A percentile compares a stretch with the other conserved stretches of the same genome.
Evolutionary conservation across 1,284 basidiomycete genomes (phyloP).

Genomic region (Waitea zeae): DNA sequence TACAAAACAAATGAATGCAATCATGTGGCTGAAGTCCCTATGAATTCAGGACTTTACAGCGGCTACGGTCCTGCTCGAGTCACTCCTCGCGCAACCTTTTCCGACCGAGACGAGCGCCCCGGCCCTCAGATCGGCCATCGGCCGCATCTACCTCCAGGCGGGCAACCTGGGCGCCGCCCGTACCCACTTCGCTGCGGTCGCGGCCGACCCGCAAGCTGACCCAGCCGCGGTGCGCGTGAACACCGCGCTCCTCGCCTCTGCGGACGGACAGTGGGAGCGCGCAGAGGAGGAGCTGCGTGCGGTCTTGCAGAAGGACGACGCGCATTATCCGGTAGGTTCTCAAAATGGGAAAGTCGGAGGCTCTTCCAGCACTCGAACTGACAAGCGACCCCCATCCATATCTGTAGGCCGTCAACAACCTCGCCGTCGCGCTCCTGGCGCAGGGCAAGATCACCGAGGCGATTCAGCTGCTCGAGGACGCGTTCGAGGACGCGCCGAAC

Average conservation of each 20-base stretch:
- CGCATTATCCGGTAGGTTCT: background rate
- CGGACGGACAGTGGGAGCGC: conserved; percentile 52
- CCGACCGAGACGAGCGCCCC: conserved; percentile 19
- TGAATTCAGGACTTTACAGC: conserved; percentile 60
- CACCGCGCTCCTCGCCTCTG: conserved; percentile 38
- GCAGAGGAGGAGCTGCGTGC: conserved; percentile 13
- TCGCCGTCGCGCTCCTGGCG: conserved; percentile 50
- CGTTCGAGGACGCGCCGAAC: conserved; percentile 42
- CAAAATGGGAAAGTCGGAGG: no score
- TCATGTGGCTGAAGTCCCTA: no score
- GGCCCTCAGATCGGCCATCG: conserved; percentile 45
- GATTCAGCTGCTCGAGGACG: conserved; percentile 46
- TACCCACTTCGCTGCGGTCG: conserved; percentile 32
- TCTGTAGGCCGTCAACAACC: conserved; percentile 56
- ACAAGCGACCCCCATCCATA: no score
- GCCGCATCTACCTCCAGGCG: conserved; percentile 54
- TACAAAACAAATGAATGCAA: background rate
- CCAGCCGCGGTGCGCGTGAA: conserved; percentile 37
- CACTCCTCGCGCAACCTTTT: conserved; percentile 29
- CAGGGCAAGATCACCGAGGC: conserved; percentile 41
- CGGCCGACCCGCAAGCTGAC: conserved; percentile 24
- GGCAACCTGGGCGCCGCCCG: conserved; percentile 42
- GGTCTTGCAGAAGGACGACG: background rate
- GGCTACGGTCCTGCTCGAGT: conserved; percentile 43
- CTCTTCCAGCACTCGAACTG: no score